Evolutionary conservation across 768 basidiomycete genomes (phyloP), one percentile per base, ranked within the genome.

Genomic region (Collybiopsis luxurians): DNA sequence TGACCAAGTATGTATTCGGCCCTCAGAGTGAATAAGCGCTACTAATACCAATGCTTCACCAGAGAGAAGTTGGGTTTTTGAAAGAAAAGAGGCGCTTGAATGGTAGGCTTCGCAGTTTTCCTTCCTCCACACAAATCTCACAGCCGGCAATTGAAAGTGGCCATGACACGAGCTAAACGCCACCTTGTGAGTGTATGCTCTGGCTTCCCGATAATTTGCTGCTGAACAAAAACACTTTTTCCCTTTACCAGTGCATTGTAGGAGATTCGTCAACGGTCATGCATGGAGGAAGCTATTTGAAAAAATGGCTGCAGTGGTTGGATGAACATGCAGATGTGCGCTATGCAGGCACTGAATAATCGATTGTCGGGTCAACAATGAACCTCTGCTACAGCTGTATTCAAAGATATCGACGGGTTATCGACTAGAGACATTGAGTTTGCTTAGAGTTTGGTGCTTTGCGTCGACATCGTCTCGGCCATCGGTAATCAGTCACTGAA

Each of bases 201-300:
- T n/a, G n/a, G n/a, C n/a, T n/a, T n/a, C n/a, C n/a, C n/a, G n/a
- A n/a, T n/a, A n/a, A n/a, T n/a, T n/a, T n/a, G n/a, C n/a, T n/a
- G n/a, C n/a, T n/a, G 30, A 43, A 4, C 36, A 12, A 13, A 15
- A 42, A 43, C 30, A 13, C 42, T 19, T 59, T 4, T 46, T n/a
- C n/a, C n/a, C n/a, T n/a, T n/a, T n/a, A n/a, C n/a, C n/a, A 96
- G 92, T 96, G 94, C 63, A 72, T 99, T 1, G 83, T 99, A 0
- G 97, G 97, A 1, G 97, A 99, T 68, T 95, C 94, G 0, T 89
- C 87, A 1, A 98, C 96, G 0, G 87, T 98, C 2, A 75, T 79
- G 30, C 87, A 95, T 63, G 96, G 96, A 4, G 85, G 91, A 23
- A 66, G 76, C 39, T 98, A 90, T 71, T 71, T 99, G 36, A 92